Evolutionary conservation across 73 alveolate species (phyloP).

Genomic region (Paramecium primaurelia): DNA sequence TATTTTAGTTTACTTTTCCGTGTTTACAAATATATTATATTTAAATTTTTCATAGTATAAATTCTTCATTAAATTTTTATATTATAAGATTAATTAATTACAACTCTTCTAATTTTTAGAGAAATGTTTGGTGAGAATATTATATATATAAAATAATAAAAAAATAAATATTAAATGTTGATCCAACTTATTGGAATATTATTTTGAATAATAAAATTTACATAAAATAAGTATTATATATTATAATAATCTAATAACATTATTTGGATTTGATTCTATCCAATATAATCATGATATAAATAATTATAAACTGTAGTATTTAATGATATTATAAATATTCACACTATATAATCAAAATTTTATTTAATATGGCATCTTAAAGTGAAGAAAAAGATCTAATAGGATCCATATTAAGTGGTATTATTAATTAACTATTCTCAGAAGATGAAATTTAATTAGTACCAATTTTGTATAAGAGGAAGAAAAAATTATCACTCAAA

Average conservation of each 20-base stretch:
- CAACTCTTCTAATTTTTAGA: neutral
- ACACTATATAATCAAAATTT: neutral
- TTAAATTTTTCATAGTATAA: neutral
- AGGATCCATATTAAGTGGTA: constrained; percentile 39
- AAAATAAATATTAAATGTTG: neutral
- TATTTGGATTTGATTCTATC: neutral
- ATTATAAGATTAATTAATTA: neutral
- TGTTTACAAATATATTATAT: too few relatives aligned
- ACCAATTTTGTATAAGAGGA: neutral
- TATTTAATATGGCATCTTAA: constrained; percentile 19
- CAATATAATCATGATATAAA: neutral
- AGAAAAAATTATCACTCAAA: neutral
- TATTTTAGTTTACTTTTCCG: neutral
- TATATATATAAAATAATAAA: neutral
- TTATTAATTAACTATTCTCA: neutral
- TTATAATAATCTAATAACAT: too few relatives aligned
- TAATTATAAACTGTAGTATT: neutral
- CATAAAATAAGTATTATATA: too few relatives aligned
- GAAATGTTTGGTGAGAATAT: neutral
- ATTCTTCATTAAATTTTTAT: neutral
- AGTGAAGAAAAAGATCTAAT: constrained; percentile 34
- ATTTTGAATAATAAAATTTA: neutral
- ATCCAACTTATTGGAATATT: neutral
- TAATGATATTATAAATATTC: neutral
- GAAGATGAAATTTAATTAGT: neutral